Evolutionary conservation across 2,329 filamentous ascomycete species (phyloP).

Genomic region (Rhynchosporium agropyri): DNA sequence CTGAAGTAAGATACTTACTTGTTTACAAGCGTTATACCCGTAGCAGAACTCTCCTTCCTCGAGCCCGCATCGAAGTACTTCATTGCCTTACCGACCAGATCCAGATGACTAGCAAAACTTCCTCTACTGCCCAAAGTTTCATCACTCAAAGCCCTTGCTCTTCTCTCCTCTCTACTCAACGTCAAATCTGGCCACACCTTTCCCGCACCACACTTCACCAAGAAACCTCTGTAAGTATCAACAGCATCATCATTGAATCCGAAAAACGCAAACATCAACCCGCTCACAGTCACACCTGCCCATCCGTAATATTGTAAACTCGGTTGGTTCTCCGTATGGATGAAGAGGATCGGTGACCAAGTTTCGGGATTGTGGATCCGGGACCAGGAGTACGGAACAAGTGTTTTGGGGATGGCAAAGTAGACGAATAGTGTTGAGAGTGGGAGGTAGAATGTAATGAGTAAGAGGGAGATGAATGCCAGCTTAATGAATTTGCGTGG

Average conservation of each 20-base stretch:
- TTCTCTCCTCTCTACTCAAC: conserved; percentile 13
- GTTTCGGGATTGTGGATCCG: conserved; percentile 50
- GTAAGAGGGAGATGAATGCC: conserved; percentile 56
- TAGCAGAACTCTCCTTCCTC: conserved; percentile 24
- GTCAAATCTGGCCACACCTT: conserved; percentile 34
- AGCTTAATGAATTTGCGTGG: conserved; percentile 64
- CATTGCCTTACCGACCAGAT: conserved; percentile 35
- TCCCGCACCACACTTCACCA: conserved; percentile 34
- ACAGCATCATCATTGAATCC: conserved; percentile 64
- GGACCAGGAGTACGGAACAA: conserved; percentile 54
- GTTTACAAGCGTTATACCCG: conserved; percentile 10
- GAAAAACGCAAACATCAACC: conserved; percentile 64
- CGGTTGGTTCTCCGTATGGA: conserved; percentile 44
- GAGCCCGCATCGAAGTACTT: conserved; percentile 33
- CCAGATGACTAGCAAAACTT: conserved; percentile 27
- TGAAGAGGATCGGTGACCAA: conserved; percentile 55
- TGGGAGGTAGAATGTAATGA: conserved; percentile 56
- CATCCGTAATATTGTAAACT: conserved; percentile 56
- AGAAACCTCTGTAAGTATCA: conserved; percentile 49
- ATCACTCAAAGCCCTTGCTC: not conserved
- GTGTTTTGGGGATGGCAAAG: conserved; percentile 47
- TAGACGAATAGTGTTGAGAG: conserved; percentile 55
- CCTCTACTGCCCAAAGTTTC: not conserved
- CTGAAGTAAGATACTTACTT: not conserved
- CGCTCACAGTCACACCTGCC: conserved; percentile 56